A percentile compares a stretch with the other conserved stretches of the same genome.
Evolutionary conservation across 257 asterid species (phyloP).

Genomic region (Nicotiana benthamiana): DNA sequence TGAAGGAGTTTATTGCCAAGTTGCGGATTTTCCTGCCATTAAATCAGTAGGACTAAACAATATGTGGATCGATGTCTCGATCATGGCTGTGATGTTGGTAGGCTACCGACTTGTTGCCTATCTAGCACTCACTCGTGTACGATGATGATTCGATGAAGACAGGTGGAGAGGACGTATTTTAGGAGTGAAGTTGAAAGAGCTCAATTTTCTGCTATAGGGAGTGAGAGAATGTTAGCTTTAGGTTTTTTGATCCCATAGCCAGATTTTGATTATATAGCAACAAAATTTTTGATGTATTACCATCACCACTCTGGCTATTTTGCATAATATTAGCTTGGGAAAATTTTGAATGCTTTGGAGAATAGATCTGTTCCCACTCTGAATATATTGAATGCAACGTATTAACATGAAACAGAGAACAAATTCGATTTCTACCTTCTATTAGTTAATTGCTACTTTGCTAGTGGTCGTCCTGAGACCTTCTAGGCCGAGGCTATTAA

Average conservation of each 20-base stretch:
- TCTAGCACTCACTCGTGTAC: conserved; percentile 64
- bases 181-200: conserved; percentile 21
- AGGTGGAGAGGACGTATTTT: background rate
- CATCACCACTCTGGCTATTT: background rate
- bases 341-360: conserved; percentile 2
- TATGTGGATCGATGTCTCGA: conserved; percentile 54
- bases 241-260: conserved; percentile 14
- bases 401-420: too few relatives aligned
- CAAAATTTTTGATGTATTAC: conserved; percentile 11
- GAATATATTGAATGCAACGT: background rate
- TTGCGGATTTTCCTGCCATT: conserved; percentile 66
- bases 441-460: too few relatives aligned
- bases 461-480: too few relatives aligned
- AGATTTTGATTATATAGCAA: conserved; percentile 11
- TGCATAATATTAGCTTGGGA: conserved; percentile 11
- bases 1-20: conserved; percentile 58
- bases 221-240: conserved; percentile 25
- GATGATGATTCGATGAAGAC: conserved; percentile 19
- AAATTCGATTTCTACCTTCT: too few relatives aligned
- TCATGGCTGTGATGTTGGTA: conserved; percentile 73
- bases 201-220: conserved; percentile 23
- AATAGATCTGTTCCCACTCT: background rate
- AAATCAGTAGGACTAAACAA: conserved; percentile 63
- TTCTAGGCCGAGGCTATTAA: too few relatives aligned
- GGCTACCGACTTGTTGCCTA: conserved; percentile 77